A percentile compares a stretch with the other conserved stretches of the same genome.
These are phyloP conservation scores for Aspergillus neoniger DNA, from an alignment of 2,329 filamentous ascomycete species.

Conservation along the genomic window DNA sequence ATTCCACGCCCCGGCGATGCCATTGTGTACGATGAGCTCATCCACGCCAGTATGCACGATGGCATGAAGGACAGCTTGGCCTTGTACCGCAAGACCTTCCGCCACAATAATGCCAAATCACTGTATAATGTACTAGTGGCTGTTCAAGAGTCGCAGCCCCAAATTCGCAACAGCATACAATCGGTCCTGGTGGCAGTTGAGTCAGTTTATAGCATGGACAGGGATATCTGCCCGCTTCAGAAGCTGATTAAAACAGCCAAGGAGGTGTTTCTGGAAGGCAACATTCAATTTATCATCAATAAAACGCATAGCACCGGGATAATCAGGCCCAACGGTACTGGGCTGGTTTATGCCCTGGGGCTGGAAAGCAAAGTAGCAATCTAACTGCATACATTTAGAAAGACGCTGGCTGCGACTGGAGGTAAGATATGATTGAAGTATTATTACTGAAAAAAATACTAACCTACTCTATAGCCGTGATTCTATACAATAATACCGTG, in stretches of 20 bases:
- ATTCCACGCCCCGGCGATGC: conserved; percentile 55
- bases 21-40: conserved; percentile 65
- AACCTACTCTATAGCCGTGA: conserved; percentile 42
- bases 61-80: conserved; percentile 63
- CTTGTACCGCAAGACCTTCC: conserved; percentile 26
- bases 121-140: conserved; percentile 1
- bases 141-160: neutral
- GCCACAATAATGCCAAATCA: conserved; percentile 5
- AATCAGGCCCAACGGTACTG: conserved; percentile 16
- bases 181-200: conserved; percentile 47
- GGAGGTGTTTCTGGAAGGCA: conserved; percentile 20
- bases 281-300: conserved; percentile 23
- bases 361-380: conserved; percentile 31
- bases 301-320: conserved; percentile 20
- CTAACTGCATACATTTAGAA: conserved; percentile 29
- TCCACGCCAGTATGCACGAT: conserved; percentile 71
- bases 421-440: conserved; percentile 21
- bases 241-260: conserved; percentile 18
- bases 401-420: conserved; percentile 28
- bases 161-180: conserved; percentile 11
- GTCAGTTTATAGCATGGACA: conserved; percentile 52
- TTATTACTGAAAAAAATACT: neutral
- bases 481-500: conserved; percentile 59
- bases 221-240: conserved; percentile 39
- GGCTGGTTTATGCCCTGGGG: conserved; percentile 24